Conservation (phyloP, 208 protist genomes). For the Porcisia deanei region DNA sequence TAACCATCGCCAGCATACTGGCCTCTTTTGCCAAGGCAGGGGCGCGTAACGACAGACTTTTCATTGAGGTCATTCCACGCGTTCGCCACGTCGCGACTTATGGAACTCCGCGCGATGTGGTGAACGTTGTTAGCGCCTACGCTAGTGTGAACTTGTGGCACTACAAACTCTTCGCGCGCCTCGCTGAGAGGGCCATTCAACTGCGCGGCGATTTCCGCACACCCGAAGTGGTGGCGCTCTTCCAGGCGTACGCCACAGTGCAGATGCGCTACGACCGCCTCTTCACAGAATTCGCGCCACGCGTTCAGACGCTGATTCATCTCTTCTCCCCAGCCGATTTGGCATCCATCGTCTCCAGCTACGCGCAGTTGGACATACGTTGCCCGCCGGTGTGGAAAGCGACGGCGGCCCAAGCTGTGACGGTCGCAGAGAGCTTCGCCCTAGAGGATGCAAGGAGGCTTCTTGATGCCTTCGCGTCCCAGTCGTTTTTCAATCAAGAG, state of each 20-base stretch:
- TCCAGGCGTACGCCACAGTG: constrained; percentile 62
- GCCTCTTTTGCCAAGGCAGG: constrained; percentile 64
- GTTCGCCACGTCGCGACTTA: constrained; percentile 81
- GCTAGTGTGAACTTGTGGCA: constrained; percentile 80
- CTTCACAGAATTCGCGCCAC: constrained; percentile 70
- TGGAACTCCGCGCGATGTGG: constrained; percentile 71
- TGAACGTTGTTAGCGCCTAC: constrained; percentile 79
- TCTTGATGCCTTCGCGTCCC: constrained; percentile 29
- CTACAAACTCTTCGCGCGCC: constrained; percentile 80
- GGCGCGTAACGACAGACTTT: constrained; percentile 68
- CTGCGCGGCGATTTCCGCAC: constrained; percentile 60
- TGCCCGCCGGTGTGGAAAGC: constrained; percentile 50
- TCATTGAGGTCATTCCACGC: constrained; percentile 81
- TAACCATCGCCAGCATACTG: constrained; percentile 72
- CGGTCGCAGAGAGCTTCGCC: constrained; percentile 38
- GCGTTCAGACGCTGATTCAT: constrained; percentile 63
- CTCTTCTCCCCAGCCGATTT: constrained; percentile 48
- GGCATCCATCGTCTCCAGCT: constrained; percentile 47
- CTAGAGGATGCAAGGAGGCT: constrained; percentile 35
- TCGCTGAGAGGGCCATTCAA: constrained; percentile 80
- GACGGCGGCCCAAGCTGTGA: constrained; percentile 41
- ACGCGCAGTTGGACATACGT: constrained; percentile 43
- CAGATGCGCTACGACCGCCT: constrained; percentile 83
- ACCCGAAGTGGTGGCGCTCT: constrained; percentile 42
- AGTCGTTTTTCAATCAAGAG: constrained; percentile 31